A percentile compares a stretch with the other conserved stretches of the same genome.
Conservation (phyloP, 139 green algal genomes). For the Chlorella sp. region DNA sequence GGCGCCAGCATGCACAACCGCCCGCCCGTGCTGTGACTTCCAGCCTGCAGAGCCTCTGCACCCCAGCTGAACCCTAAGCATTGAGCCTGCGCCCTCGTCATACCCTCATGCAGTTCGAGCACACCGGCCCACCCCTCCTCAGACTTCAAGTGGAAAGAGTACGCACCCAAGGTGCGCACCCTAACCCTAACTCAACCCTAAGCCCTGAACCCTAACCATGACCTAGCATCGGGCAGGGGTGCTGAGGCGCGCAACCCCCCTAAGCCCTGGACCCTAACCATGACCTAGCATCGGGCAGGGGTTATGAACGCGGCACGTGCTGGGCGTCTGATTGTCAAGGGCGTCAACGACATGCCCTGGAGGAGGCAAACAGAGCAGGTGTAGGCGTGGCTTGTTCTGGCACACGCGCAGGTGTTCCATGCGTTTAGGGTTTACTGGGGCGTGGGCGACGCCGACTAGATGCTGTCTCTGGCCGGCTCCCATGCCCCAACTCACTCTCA, state of each 20-base stretch:
- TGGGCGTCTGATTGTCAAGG: no score
- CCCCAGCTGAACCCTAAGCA: neutral
- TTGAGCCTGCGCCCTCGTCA: neutral
- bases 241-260: neutral
- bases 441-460: slow-evolving; percentile 82
- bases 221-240: no score
- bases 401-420: slow-evolving; percentile 78
- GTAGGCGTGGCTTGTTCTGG: no score
- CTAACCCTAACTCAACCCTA: no score
- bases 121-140: slow-evolving; percentile 66
- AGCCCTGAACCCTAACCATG: no score
- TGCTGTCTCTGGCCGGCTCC: slow-evolving; percentile 67
- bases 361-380: no score
- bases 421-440: slow-evolving; percentile 69
- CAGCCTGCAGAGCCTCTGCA: neutral
- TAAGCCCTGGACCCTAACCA: neutral
- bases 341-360: no score
- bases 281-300: no score
- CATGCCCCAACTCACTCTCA: no score
- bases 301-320: no score
- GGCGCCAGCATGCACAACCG: neutral
- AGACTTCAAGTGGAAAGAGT: slow-evolving; percentile 97
- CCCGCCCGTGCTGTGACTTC: neutral
- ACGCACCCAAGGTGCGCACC: slow-evolving; percentile 49
- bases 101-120: slow-evolving; percentile 17